Percentiles rank a stretch among this genome's conserved stretches.
phyloP scores from a whole-genome alignment of 768 basidiomycete genomes.

The Gymnopilus dilepis region DNA sequence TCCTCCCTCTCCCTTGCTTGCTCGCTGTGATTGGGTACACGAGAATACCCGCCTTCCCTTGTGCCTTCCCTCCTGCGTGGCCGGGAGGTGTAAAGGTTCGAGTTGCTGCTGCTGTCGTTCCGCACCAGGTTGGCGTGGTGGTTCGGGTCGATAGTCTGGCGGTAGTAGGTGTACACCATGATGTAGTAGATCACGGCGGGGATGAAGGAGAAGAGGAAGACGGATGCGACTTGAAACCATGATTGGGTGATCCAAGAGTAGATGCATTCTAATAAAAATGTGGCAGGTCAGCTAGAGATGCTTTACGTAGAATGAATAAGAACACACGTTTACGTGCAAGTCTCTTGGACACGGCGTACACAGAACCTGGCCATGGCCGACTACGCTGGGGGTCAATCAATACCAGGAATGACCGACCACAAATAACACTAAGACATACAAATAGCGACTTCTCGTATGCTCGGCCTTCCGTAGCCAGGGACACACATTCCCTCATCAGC shows the following conservation, averaged over 20 bases:
- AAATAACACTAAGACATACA: constrained; percentile 28
- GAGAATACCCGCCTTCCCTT: constrained; percentile 18
- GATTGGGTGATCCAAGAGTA: constrained; percentile 43
- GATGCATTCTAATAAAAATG: constrained; percentile 38
- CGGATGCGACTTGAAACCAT: constrained; percentile 40
- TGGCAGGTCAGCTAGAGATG: not conserved
- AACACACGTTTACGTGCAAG: constrained; percentile 43
- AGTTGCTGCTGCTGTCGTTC: constrained; percentile 1
- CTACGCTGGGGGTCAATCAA: constrained; percentile 31
- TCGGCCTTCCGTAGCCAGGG: constrained; percentile 38
- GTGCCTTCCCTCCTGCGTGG: not conserved
- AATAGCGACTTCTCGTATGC: constrained; percentile 42
- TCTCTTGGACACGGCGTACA: constrained; percentile 27
- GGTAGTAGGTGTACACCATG: constrained; percentile 45
- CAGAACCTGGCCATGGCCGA: constrained; percentile 36
- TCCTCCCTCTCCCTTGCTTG: constrained; percentile 14
- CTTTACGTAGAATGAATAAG: not conserved
- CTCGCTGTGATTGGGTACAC: constrained; percentile 18
- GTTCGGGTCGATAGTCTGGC: constrained; percentile 41
- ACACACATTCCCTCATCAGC: constrained; percentile 41
- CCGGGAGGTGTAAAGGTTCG: not conserved
- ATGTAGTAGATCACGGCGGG: constrained; percentile 41
- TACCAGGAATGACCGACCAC: not conserved
- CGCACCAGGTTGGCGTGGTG: constrained; percentile 40
- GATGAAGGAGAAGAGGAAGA: constrained; percentile 44